Evolutionary conservation across 352 stramenopile genomes (phyloP), one percentile per base, ranked within the genome.

Genomic region (Plasmopara muralis): DNA sequence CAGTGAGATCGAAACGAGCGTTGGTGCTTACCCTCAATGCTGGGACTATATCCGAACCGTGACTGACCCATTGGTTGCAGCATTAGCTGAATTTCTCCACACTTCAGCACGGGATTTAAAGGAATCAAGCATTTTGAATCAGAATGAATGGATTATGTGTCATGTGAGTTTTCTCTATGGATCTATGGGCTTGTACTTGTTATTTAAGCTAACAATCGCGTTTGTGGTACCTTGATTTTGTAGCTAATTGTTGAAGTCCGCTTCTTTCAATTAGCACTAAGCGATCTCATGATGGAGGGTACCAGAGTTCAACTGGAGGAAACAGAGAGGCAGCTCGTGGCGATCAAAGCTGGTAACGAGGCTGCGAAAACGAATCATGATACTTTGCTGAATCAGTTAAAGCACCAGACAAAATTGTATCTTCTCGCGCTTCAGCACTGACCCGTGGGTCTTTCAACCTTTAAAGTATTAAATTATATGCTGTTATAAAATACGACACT

Each of bases 391-490:
- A 75, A 71, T 40, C 76, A 91, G 65, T 70, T 91, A 62, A 87
- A 91, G 64, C 73, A 85, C 43, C 76, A 89, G 52, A 89, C 70
- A 53, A 87, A 89, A 56, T 55, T 90, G 39, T 91, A 93, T 52
- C 61, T 85, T 14, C 68, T 93, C 20, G 68, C 76, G 43, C 67
- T 87, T 72, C 62, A 68, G 53, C 66, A 60, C 30, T 57, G 47
- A 48, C 31, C 9, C 16, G 16, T 35, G 40, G 10, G 43, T 5
- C 14, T 46, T n/a, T 10, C 31, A 4, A 35, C 10, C 9, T 34
- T 5, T 6, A 25, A 25, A 25, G 20, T 25, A 25, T 35, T 35
- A 12, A 35, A 35, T 35, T 5, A 35, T 6, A 35, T 35, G 20
- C 20, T 25, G 20, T 25, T 3, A 25, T 25, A 25, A 25, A 25